Conservation (phyloP, 2,329 filamentous ascomycete genomes). For the Macroventuria anomochaeta region DNA sequence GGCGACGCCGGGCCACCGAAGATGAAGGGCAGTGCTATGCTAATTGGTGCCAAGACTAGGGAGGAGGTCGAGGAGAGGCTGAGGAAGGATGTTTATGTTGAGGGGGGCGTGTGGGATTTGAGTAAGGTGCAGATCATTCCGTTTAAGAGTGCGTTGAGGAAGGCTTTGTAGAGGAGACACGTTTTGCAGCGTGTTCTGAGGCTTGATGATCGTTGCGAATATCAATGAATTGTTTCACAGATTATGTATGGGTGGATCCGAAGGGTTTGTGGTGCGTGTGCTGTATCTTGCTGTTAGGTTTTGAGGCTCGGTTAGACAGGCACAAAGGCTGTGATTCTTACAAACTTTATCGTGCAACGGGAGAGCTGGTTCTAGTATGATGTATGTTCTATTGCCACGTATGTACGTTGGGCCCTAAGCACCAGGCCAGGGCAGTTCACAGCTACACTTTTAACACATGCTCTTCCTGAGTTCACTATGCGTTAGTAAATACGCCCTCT, state of each 20-base stretch:
- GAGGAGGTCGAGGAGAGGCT: constrained; percentile 73
- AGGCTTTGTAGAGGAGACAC: constrained; percentile 43
- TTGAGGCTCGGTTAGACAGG: too few species aligned
- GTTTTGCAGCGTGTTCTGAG: too few species aligned
- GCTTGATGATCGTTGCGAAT: too few species aligned
- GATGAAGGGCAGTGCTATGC: constrained; percentile 76
- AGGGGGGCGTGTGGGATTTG: constrained; percentile 77
- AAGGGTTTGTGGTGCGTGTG: too few species aligned
- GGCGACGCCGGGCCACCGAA: constrained; percentile 65
- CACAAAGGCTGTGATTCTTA: too few species aligned
- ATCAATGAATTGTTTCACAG: too few species aligned
- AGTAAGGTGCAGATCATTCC: constrained; percentile 57
- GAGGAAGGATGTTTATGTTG: constrained; percentile 74
- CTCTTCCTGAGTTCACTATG: not conserved
- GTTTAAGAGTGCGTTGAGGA: constrained; percentile 56
- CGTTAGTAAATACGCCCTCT: constrained; percentile 38
- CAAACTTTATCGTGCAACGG: too few species aligned
- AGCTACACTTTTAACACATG: not conserved
- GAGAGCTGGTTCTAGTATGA: not conserved
- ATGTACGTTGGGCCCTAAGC: not conserved
- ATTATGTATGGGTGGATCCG: too few species aligned
- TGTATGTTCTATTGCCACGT: not conserved
- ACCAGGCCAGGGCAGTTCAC: not conserved
- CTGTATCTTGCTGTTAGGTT: too few species aligned
- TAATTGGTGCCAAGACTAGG: constrained; percentile 69